These are phyloP conservation scores for Paracoccidioides brasiliensis DNA, from an alignment of 2,329 filamentous ascomycete genomes.

Conservation along the genomic window DNA sequence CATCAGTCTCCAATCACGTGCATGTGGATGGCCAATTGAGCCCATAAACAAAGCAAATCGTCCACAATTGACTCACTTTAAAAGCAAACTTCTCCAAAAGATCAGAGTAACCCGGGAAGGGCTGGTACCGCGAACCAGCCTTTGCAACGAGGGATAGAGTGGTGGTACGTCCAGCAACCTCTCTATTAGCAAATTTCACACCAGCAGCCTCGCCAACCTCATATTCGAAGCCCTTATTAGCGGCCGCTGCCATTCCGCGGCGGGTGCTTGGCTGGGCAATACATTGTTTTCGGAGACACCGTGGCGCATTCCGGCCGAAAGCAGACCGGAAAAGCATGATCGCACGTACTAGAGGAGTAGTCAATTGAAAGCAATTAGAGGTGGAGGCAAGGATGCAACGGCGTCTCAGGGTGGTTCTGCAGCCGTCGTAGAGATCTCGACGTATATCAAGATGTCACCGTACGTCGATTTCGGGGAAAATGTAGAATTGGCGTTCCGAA, in stretches of 20 bases:
- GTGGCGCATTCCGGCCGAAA: constrained; percentile 50
- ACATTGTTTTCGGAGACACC: constrained; percentile 47
- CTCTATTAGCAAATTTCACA: constrained; percentile 84
- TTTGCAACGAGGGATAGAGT: constrained; percentile 86
- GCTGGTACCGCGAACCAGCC: constrained; percentile 87
- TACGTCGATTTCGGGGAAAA: too few relatives aligned
- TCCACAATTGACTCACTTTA: constrained; percentile 51
- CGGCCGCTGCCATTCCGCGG: constrained; percentile 52
- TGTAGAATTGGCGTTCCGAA: too few relatives aligned
- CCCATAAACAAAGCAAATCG: not conserved
- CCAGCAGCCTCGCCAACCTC: constrained; percentile 75
- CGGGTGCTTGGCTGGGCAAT: constrained; percentile 43
- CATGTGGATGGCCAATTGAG: constrained; percentile 1
- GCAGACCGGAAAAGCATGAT: constrained; percentile 57
- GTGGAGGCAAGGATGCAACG: constrained; percentile 17
- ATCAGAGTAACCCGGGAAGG: constrained; percentile 75
- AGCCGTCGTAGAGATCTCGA: not conserved
- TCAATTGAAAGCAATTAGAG: constrained; percentile 1
- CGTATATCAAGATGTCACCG: not conserved
- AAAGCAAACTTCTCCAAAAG: constrained; percentile 93
- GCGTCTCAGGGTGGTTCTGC: not conserved
- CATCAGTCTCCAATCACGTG: constrained; percentile 4
- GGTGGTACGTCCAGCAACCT: constrained; percentile 75
- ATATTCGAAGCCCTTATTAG: constrained; percentile 70
- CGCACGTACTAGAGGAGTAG: constrained; percentile 41